Conservation (phyloP, 2,329 filamentous ascomycete genomes). For the Pestalotiopsis sp. region DNA sequence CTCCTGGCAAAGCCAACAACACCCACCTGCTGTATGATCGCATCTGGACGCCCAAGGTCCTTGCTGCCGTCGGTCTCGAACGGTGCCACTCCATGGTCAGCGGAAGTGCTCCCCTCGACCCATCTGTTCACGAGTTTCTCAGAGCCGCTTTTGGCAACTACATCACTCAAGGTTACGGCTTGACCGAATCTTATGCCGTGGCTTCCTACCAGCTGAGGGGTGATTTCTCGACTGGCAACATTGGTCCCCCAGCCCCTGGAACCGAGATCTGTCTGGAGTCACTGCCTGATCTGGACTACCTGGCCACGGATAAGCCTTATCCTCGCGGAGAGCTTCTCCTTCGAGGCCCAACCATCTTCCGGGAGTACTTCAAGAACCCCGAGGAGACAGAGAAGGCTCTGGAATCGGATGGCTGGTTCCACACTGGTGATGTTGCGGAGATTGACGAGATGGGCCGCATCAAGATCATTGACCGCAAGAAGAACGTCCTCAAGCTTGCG, state of each 20-base stretch:
- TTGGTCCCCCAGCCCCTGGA: constrained; percentile 70
- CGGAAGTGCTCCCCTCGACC: constrained; percentile 89
- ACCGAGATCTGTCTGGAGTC: constrained; percentile 81
- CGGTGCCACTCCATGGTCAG: constrained; percentile 75
- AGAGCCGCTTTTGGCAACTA: constrained; percentile 79
- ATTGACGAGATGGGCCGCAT: constrained; percentile 86
- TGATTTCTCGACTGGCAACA: constrained; percentile 80
- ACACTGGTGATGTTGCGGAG: constrained; percentile 87
- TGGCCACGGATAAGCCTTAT: constrained; percentile 81
- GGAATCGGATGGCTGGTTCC: constrained; percentile 93
- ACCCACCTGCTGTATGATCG: constrained; percentile 79
- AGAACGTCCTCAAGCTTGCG: constrained; percentile 98
- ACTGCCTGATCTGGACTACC: constrained; percentile 93
- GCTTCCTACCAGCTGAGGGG: constrained; percentile 68
- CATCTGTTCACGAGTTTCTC: constrained; percentile 84
- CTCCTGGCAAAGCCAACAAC: constrained; percentile 75
- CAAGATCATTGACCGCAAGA: constrained; percentile 92
- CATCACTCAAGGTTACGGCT: constrained; percentile 86
- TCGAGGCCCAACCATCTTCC: constrained; percentile 79
- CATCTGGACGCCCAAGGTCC: constrained; percentile 89
- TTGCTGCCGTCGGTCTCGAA: constrained; percentile 80
- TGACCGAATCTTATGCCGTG: constrained; percentile 91
- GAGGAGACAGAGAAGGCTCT: constrained; percentile 84
- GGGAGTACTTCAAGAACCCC: constrained; percentile 86
- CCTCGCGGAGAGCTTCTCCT: constrained; percentile 89